These are phyloP conservation scores for Gymnopilus dilepis DNA, from an alignment of 768 basidiomycete genomes.

Conservation along the genomic window DNA sequence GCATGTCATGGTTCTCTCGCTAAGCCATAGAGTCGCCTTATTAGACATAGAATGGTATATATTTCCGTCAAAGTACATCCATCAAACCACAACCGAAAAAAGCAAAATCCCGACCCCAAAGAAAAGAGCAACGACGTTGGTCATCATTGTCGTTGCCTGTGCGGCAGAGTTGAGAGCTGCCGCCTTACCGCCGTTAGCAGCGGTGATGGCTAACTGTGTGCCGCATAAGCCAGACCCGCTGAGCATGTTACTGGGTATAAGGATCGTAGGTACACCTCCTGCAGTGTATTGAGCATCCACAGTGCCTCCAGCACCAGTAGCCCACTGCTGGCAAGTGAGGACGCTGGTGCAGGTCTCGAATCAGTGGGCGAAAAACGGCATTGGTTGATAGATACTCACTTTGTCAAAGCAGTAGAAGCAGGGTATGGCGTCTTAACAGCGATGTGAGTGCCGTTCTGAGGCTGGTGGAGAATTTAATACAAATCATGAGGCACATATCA, in stretches of 20 bases:
- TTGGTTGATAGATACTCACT: slow-evolving; percentile 50
- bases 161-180: slow-evolving; percentile 19
- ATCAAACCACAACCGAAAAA: neutral
- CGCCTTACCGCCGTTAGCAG: slow-evolving; percentile 29
- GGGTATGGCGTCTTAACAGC: slow-evolving; percentile 62
- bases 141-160: slow-evolving; percentile 7
- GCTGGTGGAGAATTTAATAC: slow-evolving; percentile 33
- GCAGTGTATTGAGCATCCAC: slow-evolving; percentile 65
- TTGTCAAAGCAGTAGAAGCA: slow-evolving; percentile 52
- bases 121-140: slow-evolving; percentile 8
- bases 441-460: slow-evolving; percentile 57
- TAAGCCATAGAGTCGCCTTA: neutral
- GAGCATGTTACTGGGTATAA: slow-evolving; percentile 48
- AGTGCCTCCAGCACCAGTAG: slow-evolving; percentile 67
- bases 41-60: neutral
- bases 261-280: slow-evolving; percentile 65
- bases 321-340: slow-evolving; percentile 69
- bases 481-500: neutral
- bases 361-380: neutral
- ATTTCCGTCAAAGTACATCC: neutral
- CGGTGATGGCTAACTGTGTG: slow-evolving; percentile 22
- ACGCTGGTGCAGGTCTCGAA: slow-evolving; percentile 44
- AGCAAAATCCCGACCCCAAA: slow-evolving; percentile 6
- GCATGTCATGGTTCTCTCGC: slow-evolving; percentile 54
- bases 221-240: slow-evolving; percentile 46